Evolutionary conservation across 192 early-diverging fungal species (phyloP).

Genomic region (Spizellomyces sp.): DNA sequence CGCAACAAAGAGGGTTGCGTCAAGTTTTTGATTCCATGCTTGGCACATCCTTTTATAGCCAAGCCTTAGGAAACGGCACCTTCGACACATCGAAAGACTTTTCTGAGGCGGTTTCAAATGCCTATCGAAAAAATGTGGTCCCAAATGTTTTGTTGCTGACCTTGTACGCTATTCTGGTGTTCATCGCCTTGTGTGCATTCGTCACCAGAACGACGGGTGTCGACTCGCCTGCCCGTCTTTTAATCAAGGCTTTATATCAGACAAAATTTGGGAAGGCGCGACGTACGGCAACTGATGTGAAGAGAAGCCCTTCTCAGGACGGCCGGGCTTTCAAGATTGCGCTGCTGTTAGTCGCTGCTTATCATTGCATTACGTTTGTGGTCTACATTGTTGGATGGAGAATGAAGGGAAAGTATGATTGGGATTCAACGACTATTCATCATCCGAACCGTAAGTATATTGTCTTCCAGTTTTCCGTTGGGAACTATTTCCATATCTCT

Average conservation of each 20-base stretch:
- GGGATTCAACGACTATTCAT: conserved; percentile 9
- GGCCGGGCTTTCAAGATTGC: neutral
- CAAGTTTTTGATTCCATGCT: neutral
- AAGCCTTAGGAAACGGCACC: neutral
- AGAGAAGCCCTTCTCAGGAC: neutral
- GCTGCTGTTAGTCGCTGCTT: neutral
- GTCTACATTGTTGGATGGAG: neutral
- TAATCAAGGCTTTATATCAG: too few relatives aligned
- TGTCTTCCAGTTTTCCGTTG: neutral
- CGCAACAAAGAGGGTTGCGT: conserved; percentile 7
- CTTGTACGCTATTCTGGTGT: neutral
- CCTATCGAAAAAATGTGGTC: neutral
- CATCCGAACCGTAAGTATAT: conserved; percentile 5
- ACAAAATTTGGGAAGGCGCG: neutral
- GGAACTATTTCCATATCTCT: neutral
- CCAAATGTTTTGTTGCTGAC: neutral
- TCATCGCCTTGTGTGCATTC: neutral
- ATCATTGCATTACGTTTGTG: neutral
- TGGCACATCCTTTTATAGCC: neutral
- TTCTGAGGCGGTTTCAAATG: neutral
- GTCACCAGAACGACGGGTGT: neutral
- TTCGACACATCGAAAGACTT: conserved; percentile 3
- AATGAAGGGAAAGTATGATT: conserved; percentile 5
- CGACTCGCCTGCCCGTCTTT: neutral
- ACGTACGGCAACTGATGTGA: neutral